phyloP scores from a whole-genome alignment of 208 protist species.

The Acanthamoeba castellanii region DNA sequence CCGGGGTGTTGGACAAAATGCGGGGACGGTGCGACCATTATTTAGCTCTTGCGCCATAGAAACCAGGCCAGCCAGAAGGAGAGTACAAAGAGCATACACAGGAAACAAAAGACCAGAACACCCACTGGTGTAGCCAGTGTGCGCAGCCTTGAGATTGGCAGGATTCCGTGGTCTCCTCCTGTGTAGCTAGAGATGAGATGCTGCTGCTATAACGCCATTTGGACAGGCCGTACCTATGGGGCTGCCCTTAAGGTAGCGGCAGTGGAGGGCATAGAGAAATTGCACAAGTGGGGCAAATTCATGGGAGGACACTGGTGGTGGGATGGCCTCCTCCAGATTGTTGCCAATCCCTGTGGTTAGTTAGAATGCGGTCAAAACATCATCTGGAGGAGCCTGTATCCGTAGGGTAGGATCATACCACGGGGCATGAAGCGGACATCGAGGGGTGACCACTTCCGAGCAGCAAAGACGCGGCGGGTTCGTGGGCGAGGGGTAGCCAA shows the following conservation, averaged over 20 bases:
- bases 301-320: background rate
- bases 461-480: background rate
- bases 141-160: too few species aligned
- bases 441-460: background rate
- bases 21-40: too few species aligned
- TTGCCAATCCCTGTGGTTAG: background rate
- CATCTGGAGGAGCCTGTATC: background rate
- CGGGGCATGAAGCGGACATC: background rate
- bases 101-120: too few species aligned
- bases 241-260: background rate
- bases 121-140: too few species aligned
- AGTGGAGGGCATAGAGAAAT: background rate
- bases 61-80: too few species aligned
- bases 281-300: background rate
- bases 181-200: too few species aligned
- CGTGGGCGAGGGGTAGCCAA: background rate
- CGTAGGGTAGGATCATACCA: background rate
- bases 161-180: too few species aligned
- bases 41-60: too few species aligned
- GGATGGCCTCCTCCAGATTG: background rate
- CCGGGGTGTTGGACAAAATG: too few species aligned
- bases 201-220: too few species aligned
- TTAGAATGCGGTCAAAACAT: background rate
- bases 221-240: background rate
- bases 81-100: too few species aligned